Evolutionary conservation across 495 filamentous ascomycete species (phyloP).

Genomic region (Aspergillus nanangensis): DNA sequence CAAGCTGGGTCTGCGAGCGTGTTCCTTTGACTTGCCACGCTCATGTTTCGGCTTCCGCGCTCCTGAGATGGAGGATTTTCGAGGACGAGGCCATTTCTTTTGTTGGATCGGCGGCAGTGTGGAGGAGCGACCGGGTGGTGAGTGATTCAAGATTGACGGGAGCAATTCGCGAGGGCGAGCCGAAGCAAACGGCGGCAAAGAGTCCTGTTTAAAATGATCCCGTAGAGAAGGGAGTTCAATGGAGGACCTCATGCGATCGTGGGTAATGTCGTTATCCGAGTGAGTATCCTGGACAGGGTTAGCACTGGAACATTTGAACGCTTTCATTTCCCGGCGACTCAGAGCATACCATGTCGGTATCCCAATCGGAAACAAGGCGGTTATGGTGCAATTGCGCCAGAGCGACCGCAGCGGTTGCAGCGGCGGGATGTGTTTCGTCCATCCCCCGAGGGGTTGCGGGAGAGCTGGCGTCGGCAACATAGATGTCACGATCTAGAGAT

Average conservation of each 20-base stretch:
- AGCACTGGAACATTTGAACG: too few species aligned
- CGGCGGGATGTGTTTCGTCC: conserved; percentile 67
- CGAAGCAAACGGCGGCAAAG: conserved; percentile 57
- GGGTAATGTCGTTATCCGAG: conserved; percentile 66
- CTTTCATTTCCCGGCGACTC: too few species aligned
- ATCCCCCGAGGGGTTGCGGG: conserved; percentile 65
- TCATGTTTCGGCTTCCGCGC: conserved; percentile 71
- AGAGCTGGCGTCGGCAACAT: conserved; percentile 64
- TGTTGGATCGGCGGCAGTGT: conserved; percentile 79
- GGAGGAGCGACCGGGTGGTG: conserved; percentile 80
- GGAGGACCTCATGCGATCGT: conserved; percentile 51
- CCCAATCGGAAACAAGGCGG: conserved; percentile 76
- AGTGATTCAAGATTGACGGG: conserved; percentile 74
- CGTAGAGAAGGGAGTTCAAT: conserved; percentile 74
- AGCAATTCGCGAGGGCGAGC: conserved; percentile 65
- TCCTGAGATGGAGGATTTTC: conserved; percentile 78
- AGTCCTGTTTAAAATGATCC: conserved; percentile 67
- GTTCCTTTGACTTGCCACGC: conserved; percentile 68
- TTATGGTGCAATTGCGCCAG: conserved; percentile 84
- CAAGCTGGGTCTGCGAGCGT: conserved; percentile 59
- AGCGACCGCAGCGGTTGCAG: conserved; percentile 79
- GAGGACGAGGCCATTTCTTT: conserved; percentile 60
- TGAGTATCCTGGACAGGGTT: conserved; percentile 55
- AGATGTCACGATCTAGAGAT: conserved; percentile 42
- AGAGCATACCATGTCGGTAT: conserved; percentile 68